Evolutionary conservation across 2,329 filamentous ascomycete genomes (phyloP).

Genomic region (Knoxdaviesia proteae): DNA sequence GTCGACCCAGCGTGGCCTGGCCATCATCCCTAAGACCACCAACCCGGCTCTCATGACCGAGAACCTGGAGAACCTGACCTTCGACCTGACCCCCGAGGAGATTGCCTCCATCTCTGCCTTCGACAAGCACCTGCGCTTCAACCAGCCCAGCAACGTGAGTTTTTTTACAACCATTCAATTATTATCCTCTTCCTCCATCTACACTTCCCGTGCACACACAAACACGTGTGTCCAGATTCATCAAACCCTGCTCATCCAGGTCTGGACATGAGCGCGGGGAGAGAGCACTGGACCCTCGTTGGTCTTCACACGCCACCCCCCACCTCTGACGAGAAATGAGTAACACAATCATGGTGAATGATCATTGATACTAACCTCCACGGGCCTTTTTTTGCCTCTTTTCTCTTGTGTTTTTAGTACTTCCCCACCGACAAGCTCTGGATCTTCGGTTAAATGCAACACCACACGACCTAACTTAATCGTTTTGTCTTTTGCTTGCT

Average conservation of each 20-base stretch:
- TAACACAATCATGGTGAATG: too few species aligned
- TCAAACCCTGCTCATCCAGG: too few species aligned
- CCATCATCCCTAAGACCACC: conserved; percentile 64
- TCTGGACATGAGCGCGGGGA: too few species aligned
- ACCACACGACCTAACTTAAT: neutral
- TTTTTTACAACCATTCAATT: neutral
- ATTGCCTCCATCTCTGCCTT: conserved; percentile 44
- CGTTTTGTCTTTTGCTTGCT: neutral
- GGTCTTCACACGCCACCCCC: too few species aligned
- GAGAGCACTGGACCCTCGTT: too few species aligned
- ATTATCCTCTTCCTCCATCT: neutral
- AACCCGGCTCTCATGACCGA: conserved; percentile 29
- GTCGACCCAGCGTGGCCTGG: conserved; percentile 64
- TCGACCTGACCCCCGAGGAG: conserved; percentile 45
- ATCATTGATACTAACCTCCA: too few species aligned
- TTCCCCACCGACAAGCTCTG: conserved; percentile 33
- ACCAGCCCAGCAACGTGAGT: conserved; percentile 47
- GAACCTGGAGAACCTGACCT: conserved; percentile 47
- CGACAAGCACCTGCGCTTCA: conserved; percentile 50
- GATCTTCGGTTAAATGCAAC: conserved; percentile 28
- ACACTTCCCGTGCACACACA: too few species aligned
- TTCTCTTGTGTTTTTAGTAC: conserved; percentile 17
- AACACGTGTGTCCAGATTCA: too few species aligned
- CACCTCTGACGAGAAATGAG: too few species aligned
- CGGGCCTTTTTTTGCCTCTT: neutral